Evolutionary conservation across 208 protist genomes (phyloP).

Genomic region (Angomonas ambiguus): DNA sequence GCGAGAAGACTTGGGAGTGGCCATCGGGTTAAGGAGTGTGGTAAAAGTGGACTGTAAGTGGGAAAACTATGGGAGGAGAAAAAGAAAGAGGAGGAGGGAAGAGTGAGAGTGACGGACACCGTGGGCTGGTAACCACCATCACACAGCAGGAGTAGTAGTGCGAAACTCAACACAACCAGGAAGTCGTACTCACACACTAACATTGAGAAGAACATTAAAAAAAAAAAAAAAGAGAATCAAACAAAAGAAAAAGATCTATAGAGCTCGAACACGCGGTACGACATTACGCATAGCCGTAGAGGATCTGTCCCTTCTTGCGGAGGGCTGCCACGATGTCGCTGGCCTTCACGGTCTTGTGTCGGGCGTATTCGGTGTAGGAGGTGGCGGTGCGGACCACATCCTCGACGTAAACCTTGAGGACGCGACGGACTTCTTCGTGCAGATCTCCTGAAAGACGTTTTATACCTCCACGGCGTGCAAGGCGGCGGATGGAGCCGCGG

Average conservation of each 20-base stretch:
- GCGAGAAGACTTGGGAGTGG: constrained; percentile 21
- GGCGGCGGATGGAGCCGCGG: constrained; percentile 81
- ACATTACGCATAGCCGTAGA: constrained; percentile 90
- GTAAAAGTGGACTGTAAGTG: background rate
- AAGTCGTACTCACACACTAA: too few relatives aligned
- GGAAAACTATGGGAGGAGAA: background rate
- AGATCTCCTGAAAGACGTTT: constrained; percentile 82
- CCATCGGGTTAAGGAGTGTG: constrained; percentile 5
- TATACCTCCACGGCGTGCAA: constrained; percentile 90
- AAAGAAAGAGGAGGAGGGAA: background rate
- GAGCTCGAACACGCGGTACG: too few relatives aligned
- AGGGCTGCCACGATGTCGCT: constrained; percentile 86
- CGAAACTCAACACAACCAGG: too few relatives aligned
- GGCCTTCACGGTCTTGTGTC: constrained; percentile 81
- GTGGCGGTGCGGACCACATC: constrained; percentile 76
- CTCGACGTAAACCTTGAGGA: constrained; percentile 84
- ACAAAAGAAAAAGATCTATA: too few relatives aligned
- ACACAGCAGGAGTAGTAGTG: too few relatives aligned
- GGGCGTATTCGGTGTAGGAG: constrained; percentile 82
- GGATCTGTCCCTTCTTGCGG: constrained; percentile 81
- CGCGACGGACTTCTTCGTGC: constrained; percentile 66
- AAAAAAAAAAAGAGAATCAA: background rate
- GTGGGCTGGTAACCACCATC: background rate
- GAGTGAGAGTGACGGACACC: background rate
- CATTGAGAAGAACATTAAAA: background rate